Conservation (phyloP, 345 rosid species). For the Tarenaya hassleriana region DNA sequence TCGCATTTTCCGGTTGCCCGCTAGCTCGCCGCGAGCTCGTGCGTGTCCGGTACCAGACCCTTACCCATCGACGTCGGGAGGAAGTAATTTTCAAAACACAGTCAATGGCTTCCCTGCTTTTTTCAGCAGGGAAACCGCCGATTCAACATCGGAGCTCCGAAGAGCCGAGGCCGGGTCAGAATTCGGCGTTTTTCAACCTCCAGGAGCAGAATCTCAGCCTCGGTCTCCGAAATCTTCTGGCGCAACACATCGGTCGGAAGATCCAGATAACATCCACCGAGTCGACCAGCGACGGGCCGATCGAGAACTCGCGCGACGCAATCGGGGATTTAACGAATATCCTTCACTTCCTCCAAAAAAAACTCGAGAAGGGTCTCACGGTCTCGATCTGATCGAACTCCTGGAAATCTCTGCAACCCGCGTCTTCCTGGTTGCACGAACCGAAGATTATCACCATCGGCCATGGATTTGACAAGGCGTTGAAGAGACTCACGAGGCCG, state of each 20-base stretch:
- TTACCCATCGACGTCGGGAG: too few species aligned
- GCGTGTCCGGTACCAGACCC: too few species aligned
- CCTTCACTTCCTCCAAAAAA: constrained; percentile 55
- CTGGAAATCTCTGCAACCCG: constrained; percentile 87
- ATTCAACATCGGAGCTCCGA: constrained; percentile 45
- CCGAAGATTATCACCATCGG: constrained; percentile 94
- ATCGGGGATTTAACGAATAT: constrained; percentile 55
- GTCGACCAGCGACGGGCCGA: constrained; percentile 58
- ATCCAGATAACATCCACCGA: constrained; percentile 91
- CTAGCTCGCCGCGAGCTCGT: too few species aligned
- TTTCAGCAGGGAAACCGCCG: too few species aligned
- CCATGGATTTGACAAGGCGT: constrained; percentile 81
- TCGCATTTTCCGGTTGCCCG: too few species aligned
- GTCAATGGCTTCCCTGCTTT: too few species aligned
- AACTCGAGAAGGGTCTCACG: constrained; percentile 68
- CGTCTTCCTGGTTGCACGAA: constrained; percentile 73
- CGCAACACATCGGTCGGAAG: constrained; percentile 80
- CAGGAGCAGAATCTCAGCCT: constrained; percentile 46
- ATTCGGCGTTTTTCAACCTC: constrained; percentile 22
- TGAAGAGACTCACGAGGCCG: too few species aligned
- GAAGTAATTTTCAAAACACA: too few species aligned
- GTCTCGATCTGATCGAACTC: constrained; percentile 92
- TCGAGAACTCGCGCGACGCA: constrained; percentile 70
- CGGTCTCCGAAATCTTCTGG: constrained; percentile 61
- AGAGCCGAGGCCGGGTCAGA: constrained; percentile 18